A percentile compares a stretch with the other conserved stretches of the same genome.
Conservation (phyloP, 2,329 filamentous ascomycete genomes). For the Zarea fungicola region DNA sequence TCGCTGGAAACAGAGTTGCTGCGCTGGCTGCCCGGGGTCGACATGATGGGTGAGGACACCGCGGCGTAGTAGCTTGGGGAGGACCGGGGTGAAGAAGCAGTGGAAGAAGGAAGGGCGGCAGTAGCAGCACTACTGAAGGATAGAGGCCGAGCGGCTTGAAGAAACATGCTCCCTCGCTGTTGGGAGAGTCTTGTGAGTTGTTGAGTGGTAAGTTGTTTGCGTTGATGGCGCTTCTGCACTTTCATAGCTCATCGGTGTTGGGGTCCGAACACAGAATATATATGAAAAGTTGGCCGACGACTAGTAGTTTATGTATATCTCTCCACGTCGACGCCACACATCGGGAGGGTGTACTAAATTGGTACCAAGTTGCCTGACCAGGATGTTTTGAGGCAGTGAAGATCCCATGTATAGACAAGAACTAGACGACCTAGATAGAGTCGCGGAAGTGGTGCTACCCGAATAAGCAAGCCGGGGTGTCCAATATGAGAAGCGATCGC, state of each 20-base stretch:
- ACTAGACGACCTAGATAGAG: background rate
- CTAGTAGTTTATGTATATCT: background rate
- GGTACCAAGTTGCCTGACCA: background rate
- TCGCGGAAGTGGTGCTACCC: background rate
- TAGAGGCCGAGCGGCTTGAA: conserved; percentile 16
- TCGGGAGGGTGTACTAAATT: background rate
- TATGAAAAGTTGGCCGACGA: too few relatives aligned
- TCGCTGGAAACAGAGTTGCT: conserved; percentile 18
- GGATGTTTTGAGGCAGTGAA: background rate
- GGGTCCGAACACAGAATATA: background rate
- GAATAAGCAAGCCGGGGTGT: background rate
- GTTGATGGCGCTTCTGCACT: background rate
- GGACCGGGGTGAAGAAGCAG: conserved; percentile 13
- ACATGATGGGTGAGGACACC: conserved; percentile 14
- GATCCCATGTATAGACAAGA: too few relatives aligned
- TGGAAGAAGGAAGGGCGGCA: conserved; percentile 7
- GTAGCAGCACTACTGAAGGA: conserved; percentile 10
- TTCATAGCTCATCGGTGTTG: conserved; percentile 2
- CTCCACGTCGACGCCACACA: background rate
- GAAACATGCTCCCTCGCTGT: conserved; percentile 16
- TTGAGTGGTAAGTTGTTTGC: background rate
- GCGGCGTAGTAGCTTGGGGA: background rate
- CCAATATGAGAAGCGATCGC: background rate
- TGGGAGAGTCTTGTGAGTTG: background rate
- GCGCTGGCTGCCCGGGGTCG: conserved; percentile 11